Evolutionary conservation across 139 green algal genomes (phyloP).

Genomic region (Prasinococcaceae sp.): DNA sequence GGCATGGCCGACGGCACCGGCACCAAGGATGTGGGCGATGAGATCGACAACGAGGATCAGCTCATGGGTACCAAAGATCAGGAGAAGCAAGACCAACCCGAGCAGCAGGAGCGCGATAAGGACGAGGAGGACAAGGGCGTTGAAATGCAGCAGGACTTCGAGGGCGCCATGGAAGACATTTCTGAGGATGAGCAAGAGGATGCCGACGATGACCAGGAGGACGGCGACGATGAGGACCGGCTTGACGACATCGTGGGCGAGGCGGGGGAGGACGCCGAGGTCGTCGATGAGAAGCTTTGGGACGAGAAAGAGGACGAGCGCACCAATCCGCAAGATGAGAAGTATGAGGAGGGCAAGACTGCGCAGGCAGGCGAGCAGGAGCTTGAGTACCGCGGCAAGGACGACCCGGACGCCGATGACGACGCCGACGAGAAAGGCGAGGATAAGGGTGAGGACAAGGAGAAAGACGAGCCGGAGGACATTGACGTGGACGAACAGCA

Average conservation of each 20-base stretch:
- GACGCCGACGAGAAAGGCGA: slow-evolving; percentile 21
- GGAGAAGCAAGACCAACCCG: slow-evolving; percentile 3
- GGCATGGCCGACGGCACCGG: slow-evolving; percentile 74
- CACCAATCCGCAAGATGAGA: slow-evolving; percentile 27
- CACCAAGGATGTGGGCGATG: slow-evolving; percentile 77
- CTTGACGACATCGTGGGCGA: slow-evolving; percentile 12
- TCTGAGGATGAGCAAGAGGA: slow-evolving; percentile 41
- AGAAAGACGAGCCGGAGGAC: slow-evolving; percentile 14
- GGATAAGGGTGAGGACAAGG: slow-evolving; percentile 20
- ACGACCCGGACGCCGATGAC: background rate
- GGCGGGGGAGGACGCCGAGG: slow-evolving; percentile 41
- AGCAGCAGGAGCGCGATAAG: slow-evolving; percentile 21
- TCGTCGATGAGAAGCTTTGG: slow-evolving; percentile 88
- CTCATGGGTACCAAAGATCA: slow-evolving; percentile 64
- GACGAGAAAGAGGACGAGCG: slow-evolving; percentile 30
- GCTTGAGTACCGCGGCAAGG: slow-evolving; percentile 7
- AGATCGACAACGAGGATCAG: slow-evolving; percentile 93
- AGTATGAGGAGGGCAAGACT: slow-evolving; percentile 42
- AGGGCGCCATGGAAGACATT: slow-evolving; percentile 65
- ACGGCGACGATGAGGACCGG: slow-evolving; percentile 54
- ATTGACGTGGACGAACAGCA: slow-evolving; percentile 17
- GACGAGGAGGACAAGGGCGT: slow-evolving; percentile 36
- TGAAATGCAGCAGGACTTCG: slow-evolving; percentile 97
- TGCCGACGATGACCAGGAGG: slow-evolving; percentile 36
- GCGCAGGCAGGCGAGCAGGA: slow-evolving; percentile 17